Evolutionary conservation across 371 early-diverging fungal species (phyloP).

Genomic region (Umbelopsis sp.): DNA sequence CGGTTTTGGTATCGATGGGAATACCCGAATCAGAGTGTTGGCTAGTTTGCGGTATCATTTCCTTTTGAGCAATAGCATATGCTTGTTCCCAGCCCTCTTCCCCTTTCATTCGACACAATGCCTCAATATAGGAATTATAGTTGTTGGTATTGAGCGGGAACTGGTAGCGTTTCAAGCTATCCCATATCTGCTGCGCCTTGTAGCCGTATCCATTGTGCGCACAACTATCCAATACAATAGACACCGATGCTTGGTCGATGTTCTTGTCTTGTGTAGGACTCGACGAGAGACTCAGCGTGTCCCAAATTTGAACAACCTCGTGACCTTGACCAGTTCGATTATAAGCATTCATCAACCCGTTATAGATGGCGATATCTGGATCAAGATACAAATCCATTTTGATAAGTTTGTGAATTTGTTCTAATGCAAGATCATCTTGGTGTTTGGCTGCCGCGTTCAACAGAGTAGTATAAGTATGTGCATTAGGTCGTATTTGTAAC

Average conservation of each 20-base stretch:
- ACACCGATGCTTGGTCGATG: conserved; percentile 29
- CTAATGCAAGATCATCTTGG: conserved; percentile 34
- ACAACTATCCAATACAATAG: conserved; percentile 29
- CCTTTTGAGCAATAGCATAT: conserved; percentile 23
- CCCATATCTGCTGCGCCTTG: conserved; percentile 39
- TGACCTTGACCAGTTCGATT: conserved; percentile 31
- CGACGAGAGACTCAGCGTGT: conserved; percentile 26
- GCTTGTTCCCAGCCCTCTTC: conserved; percentile 40
- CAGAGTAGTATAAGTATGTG: conserved; percentile 41
- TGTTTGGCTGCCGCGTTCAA: conserved; percentile 38
- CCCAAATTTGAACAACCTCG: conserved; percentile 43
- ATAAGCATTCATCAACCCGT: conserved; percentile 48
- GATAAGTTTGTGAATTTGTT: conserved; percentile 44
- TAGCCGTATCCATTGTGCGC: conserved; percentile 34
- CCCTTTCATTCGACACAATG: conserved; percentile 38
- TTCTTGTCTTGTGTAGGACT: conserved; percentile 17
- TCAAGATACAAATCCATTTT: conserved; percentile 51
- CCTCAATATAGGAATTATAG: conserved; percentile 51
- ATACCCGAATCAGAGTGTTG: neutral
- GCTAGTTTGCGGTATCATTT: conserved; percentile 30
- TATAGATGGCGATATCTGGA: conserved; percentile 38
- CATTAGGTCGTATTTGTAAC: conserved; percentile 37
- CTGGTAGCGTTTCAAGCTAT: conserved; percentile 22
- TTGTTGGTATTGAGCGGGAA: conserved; percentile 43
- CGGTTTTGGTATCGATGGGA: conserved; percentile 39